Evolutionary conservation across 179 eudicot genomes (phyloP).

Genomic region (Carnegiea gigantea): DNA sequence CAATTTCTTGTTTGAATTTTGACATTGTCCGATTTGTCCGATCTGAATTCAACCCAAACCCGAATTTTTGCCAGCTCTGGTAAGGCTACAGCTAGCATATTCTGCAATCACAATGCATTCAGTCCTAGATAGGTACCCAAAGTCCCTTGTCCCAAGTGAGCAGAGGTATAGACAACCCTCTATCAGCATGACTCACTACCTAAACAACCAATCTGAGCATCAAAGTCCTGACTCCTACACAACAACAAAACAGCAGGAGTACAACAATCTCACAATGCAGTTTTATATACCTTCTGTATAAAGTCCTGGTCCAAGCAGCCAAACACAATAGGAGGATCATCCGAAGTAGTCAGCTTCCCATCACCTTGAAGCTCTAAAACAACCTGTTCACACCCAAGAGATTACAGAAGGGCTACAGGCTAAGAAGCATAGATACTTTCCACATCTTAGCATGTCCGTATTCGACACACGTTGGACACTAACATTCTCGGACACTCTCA

Average conservation of each 20-base stretch:
- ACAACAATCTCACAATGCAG: neutral
- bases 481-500: too few species aligned
- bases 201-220: neutral
- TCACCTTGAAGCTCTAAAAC: slow-evolving; percentile 77
- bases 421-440: neutral
- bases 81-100: neutral
- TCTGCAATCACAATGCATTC: neutral
- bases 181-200: neutral
- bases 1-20: too few species aligned
- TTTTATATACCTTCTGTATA: slow-evolving; percentile 55
- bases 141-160: too few species aligned
- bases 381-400: slow-evolving; percentile 44
- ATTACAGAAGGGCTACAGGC: neutral
- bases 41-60: too few species aligned
- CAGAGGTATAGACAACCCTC: too few species aligned
- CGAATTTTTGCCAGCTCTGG: too few species aligned
- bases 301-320: slow-evolving; percentile 67
- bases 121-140: too few species aligned
- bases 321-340: slow-evolving; percentile 86
- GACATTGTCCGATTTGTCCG: too few species aligned
- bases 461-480: too few species aligned
- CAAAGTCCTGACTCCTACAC: neutral
- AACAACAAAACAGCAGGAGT: neutral
- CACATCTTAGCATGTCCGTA: too few species aligned
- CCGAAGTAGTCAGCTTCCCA: slow-evolving; percentile 75